A percentile compares a stretch with the other conserved stretches of the same genome.
phyloP scores from a whole-genome alignment of 768 basidiomycete species.

The Agaricus bisporus region DNA sequence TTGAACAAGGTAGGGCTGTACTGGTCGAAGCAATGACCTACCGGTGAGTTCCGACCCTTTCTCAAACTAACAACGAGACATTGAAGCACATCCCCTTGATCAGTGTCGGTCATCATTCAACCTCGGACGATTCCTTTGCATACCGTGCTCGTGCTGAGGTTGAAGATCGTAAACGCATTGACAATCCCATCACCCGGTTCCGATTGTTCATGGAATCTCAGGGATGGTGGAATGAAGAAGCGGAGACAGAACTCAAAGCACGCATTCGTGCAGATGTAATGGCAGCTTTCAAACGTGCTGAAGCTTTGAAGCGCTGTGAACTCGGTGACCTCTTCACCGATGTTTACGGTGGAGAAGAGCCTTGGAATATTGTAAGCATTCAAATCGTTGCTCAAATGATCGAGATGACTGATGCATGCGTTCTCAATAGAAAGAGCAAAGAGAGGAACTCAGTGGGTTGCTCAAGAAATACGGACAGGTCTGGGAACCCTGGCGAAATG shows the following conservation, averaged over 20 bases:
- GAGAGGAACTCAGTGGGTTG: constrained; percentile 66
- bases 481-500: constrained; percentile 83
- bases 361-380: constrained; percentile 71
- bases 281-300: constrained; percentile 72
- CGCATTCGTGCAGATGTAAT: constrained; percentile 70
- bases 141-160: constrained; percentile 88
- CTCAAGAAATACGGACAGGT: constrained; percentile 80
- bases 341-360: constrained; percentile 80
- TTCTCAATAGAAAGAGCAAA: constrained; percentile 64
- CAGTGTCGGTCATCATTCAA: constrained; percentile 91
- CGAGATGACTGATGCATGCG: not conserved
- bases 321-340: constrained; percentile 83
- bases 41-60: constrained; percentile 38
- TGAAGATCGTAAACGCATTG: constrained; percentile 85
- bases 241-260: constrained; percentile 68
- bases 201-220: constrained; percentile 77
- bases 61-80: not conserved
- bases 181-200: constrained; percentile 84
- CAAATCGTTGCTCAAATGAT: not conserved
- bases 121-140: constrained; percentile 93
- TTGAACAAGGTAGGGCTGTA: constrained; percentile 77
- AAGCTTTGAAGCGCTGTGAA: constrained; percentile 59
- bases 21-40: constrained; percentile 91
- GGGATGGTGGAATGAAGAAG: constrained; percentile 78
- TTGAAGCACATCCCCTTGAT: not conserved